Conservation (phyloP, 352 stramenopile species). For the Pythium aphanidermatum region DNA sequence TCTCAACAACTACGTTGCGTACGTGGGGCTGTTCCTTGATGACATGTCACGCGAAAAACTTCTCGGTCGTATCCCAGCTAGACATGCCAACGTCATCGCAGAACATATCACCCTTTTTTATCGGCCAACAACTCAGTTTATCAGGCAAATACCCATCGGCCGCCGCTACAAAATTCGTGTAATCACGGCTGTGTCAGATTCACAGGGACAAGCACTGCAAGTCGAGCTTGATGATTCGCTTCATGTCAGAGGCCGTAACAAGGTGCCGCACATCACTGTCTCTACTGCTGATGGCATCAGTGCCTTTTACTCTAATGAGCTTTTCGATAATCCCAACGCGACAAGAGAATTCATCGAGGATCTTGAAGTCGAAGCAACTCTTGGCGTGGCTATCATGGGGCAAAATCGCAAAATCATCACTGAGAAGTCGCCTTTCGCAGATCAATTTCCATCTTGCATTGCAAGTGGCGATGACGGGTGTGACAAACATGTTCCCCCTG, state of each 20-base stretch:
- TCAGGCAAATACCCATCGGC: slow-evolving; percentile 38
- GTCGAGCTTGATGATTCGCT: slow-evolving; percentile 35
- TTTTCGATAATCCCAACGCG: slow-evolving; percentile 23
- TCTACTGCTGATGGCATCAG: slow-evolving; percentile 38
- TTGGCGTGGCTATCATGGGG: slow-evolving; percentile 11
- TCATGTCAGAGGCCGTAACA: slow-evolving; percentile 38
- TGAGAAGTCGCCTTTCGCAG: slow-evolving; percentile 6
- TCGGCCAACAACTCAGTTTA: slow-evolving; percentile 44
- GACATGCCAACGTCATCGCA: slow-evolving; percentile 33
- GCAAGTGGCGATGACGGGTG: neutral
- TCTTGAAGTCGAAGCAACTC: slow-evolving; percentile 11
- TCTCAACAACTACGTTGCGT: slow-evolving; percentile 30
- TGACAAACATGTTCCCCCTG: neutral
- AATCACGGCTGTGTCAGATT: slow-evolving; percentile 38
- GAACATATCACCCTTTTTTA: slow-evolving; percentile 73
- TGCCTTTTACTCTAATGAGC: slow-evolving; percentile 63
- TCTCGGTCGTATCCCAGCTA: slow-evolving; percentile 19
- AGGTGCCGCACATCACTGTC: slow-evolving; percentile 57
- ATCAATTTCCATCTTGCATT: neutral
- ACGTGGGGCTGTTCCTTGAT: slow-evolving; percentile 53
- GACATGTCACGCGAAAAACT: slow-evolving; percentile 24
- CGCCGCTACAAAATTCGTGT: slow-evolving; percentile 26
- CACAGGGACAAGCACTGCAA: slow-evolving; percentile 36
- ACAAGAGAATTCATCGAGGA: neutral
- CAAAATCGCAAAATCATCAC: slow-evolving; percentile 13